Conservation (phyloP, 1,284 basidiomycete genomes). For the Boletus semigastroideus region DNA sequence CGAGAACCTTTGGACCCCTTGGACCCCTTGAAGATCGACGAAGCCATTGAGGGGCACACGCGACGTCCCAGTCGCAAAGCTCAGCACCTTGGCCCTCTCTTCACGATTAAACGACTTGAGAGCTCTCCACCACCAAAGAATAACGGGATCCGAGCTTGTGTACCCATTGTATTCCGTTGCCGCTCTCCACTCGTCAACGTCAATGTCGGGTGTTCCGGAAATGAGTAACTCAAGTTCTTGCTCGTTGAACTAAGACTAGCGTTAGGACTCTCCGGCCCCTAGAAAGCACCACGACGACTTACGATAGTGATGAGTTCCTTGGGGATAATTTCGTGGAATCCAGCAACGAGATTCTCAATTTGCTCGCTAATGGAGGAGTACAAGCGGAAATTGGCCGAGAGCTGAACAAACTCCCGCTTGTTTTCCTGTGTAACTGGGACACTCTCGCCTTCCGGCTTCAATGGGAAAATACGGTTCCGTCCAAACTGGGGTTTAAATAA, state of each 20-base stretch:
- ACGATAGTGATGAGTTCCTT: slow-evolving; percentile 81
- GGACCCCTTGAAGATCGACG: slow-evolving; percentile 89
- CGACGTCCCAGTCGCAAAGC: slow-evolving; percentile 95
- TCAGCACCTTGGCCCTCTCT: slow-evolving; percentile 92
- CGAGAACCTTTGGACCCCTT: slow-evolving; percentile 94
- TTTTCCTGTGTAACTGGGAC: slow-evolving; percentile 93
- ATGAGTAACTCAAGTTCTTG: slow-evolving; percentile 98
- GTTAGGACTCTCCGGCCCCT: slow-evolving; percentile 6
- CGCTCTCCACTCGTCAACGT: slow-evolving; percentile 97
- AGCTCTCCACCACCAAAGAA: slow-evolving; percentile 99
- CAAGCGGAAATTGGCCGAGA: slow-evolving; percentile 88
- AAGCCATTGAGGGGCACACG: slow-evolving; percentile 95
- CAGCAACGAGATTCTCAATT: slow-evolving; percentile 86
- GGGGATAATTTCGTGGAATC: slow-evolving; percentile 96
- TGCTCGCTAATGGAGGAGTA: slow-evolving; percentile 97
- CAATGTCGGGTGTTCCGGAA: slow-evolving; percentile 97
- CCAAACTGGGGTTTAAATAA: slow-evolving; percentile 63
- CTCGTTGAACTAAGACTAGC: slow-evolving; percentile 81
- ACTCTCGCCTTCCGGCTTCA: slow-evolving; percentile 82
- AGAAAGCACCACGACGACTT: slow-evolving; percentile 31
- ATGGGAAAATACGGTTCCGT: slow-evolving; percentile 79
- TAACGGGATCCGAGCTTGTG: slow-evolving; percentile 85
- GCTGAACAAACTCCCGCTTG: slow-evolving; percentile 94
- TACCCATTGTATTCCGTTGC: slow-evolving; percentile 92
- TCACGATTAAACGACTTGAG: slow-evolving; percentile 97